Evolutionary conservation across 1,139 yeast genomes (phyloP).

Genomic region (Debaryomyces subglobosus): DNA sequence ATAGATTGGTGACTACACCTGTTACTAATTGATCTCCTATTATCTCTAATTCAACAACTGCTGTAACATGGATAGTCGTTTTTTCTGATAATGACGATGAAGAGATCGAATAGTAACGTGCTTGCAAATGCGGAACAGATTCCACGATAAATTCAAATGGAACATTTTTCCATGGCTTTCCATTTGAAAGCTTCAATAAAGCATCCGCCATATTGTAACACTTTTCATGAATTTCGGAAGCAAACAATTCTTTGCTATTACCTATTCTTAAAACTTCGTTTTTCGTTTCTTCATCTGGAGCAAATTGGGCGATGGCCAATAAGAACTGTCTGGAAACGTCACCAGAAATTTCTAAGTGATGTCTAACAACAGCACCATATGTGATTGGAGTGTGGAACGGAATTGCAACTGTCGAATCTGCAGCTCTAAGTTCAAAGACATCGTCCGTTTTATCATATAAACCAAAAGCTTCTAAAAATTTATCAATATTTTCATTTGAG

Average conservation of each 20-base stretch:
- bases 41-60: conserved; percentile 81
- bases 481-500: conserved; percentile 69
- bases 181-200: conserved; percentile 61
- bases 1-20: conserved; percentile 91
- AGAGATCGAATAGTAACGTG: conserved; percentile 95
- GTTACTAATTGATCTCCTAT: conserved; percentile 53
- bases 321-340: conserved; percentile 90
- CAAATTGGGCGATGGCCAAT: conserved; percentile 77
- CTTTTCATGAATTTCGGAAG: conserved; percentile 59
- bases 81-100: conserved; percentile 85
- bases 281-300: conserved; percentile 69
- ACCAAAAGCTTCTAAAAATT: conserved; percentile 66
- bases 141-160: conserved; percentile 89
- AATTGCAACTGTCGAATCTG: conserved; percentile 70
- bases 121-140: conserved; percentile 78
- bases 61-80: conserved; percentile 77
- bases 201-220: conserved; percentile 79
- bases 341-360: conserved; percentile 90
- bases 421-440: conserved; percentile 66
- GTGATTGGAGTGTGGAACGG: conserved; percentile 95
- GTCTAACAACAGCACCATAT: conserved; percentile 81
- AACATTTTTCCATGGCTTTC: conserved; percentile 67
- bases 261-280: conserved; percentile 57
- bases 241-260: conserved; percentile 69
- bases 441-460: conserved; percentile 54